A percentile compares a stretch with the other conserved stretches of the same genome.
phyloP scores from a whole-genome alignment of 2,329 filamentous ascomycete species.

The Atkinsonella hypoxylon region DNA sequence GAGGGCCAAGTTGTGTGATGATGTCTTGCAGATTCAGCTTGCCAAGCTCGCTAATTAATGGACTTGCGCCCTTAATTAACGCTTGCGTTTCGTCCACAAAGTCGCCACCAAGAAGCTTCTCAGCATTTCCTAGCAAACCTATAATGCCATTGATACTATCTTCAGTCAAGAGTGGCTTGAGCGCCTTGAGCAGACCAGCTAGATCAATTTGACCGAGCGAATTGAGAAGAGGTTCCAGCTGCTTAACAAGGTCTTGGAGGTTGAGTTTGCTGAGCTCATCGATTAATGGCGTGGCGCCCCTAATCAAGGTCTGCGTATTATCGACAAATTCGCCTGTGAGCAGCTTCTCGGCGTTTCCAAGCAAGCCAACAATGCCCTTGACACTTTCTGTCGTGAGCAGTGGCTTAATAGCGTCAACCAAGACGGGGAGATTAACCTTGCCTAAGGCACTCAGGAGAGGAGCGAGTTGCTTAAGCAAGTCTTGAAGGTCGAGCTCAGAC shows the following conservation, averaged over 20 bases:
- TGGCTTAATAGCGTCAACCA: conserved; percentile 17
- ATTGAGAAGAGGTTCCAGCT: conserved; percentile 19
- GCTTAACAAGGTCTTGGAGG: conserved; percentile 15
- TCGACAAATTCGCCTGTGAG: conserved; percentile 21
- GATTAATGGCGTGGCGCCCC: conserved; percentile 19
- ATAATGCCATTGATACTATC: conserved; percentile 20
- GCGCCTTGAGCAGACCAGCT: conserved; percentile 15
- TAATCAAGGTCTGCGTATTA: conserved; percentile 20
- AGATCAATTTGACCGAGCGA: conserved; percentile 21
- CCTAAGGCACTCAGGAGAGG: conserved; percentile 13
- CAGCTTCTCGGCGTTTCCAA: conserved; percentile 20
- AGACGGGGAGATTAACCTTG: conserved; percentile 19
- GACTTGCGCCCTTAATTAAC: conserved; percentile 17
- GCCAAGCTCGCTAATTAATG: conserved; percentile 12
- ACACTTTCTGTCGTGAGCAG: conserved; percentile 20
- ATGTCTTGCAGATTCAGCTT: conserved; percentile 15
- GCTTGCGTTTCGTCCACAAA: conserved; percentile 18
- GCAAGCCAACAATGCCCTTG: conserved; percentile 19
- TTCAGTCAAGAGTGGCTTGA: conserved; percentile 16
- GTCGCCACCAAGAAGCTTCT: conserved; percentile 15
- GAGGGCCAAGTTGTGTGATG: conserved; percentile 16
- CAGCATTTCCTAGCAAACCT: conserved; percentile 18
- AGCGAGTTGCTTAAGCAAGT: conserved; percentile 11
- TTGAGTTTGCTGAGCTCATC: conserved; percentile 13
- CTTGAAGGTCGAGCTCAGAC: conserved; percentile 8